Evolutionary conservation across 2,329 filamentous ascomycete genomes (phyloP).

Genomic region (Colletotrichum sidae): DNA sequence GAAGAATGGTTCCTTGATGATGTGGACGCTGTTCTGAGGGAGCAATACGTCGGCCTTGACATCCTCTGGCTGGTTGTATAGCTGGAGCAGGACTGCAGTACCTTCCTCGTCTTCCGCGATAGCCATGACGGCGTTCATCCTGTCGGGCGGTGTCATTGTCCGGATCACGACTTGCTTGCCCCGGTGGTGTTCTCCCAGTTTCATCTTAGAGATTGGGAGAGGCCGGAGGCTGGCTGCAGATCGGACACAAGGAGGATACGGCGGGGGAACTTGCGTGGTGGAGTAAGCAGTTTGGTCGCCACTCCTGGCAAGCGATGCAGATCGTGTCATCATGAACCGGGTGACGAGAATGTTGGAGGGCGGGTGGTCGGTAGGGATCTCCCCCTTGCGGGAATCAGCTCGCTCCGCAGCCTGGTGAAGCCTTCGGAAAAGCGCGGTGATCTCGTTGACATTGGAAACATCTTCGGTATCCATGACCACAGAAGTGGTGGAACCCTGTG

Average conservation of each 20-base stretch:
- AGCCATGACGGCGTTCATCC: constrained; percentile 39
- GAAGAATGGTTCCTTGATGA: constrained; percentile 68
- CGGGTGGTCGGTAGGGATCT: constrained; percentile 6
- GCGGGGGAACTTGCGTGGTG: constrained; percentile 11
- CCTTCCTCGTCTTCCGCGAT: constrained; percentile 54
- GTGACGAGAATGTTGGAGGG: not conserved
- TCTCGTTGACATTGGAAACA: not conserved
- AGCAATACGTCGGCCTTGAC: constrained; percentile 50
- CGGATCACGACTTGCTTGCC: constrained; percentile 39
- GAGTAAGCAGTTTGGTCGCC: not conserved
- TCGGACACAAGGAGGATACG: constrained; percentile 43
- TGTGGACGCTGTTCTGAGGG: constrained; percentile 46
- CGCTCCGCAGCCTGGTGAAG: not conserved
- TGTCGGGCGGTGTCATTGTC: constrained; percentile 38
- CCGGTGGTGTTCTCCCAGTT: constrained; percentile 45
- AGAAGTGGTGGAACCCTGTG: too few species aligned
- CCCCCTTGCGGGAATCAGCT: not conserved
- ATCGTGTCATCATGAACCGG: not conserved
- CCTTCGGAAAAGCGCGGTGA: not conserved
- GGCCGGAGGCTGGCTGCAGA: constrained; percentile 38
- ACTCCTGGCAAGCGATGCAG: not conserved
- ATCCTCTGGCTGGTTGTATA: constrained; percentile 56
- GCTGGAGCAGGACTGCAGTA: constrained; percentile 49
- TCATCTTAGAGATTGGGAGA: constrained; percentile 45
- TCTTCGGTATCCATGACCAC: constrained; percentile 24